Percentiles rank a stretch among this genome's conserved stretches.
These are phyloP conservation scores for Alternaria arbusti DNA, from an alignment of 2,329 filamentous ascomycete species.

Conservation along the genomic window DNA sequence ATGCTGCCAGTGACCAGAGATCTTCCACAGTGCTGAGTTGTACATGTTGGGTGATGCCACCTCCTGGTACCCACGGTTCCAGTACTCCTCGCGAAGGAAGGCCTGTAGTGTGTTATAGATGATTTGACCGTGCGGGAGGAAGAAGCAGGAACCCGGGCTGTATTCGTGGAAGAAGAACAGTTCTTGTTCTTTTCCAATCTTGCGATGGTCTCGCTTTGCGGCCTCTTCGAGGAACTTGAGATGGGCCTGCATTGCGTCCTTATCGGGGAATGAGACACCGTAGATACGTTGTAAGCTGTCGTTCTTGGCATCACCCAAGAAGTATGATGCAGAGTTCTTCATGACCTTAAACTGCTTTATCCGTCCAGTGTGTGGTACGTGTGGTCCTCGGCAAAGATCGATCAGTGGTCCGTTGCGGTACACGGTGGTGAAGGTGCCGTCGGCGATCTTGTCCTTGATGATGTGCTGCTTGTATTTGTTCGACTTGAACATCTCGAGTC, in stretches of 20 bases:
- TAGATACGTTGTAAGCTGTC: slow-evolving; percentile 97
- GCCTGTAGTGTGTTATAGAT: slow-evolving; percentile 89
- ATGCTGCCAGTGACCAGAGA: slow-evolving; percentile 89
- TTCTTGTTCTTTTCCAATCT: slow-evolving; percentile 93
- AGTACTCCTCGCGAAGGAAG: slow-evolving; percentile 86
- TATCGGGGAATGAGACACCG: slow-evolving; percentile 95
- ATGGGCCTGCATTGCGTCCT: slow-evolving; percentile 92
- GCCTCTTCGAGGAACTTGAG: slow-evolving; percentile 96
- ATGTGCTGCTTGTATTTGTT: slow-evolving; percentile 99
- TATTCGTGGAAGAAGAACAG: slow-evolving; percentile 96
- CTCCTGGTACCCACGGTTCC: slow-evolving; percentile 91
- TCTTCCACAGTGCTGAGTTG: slow-evolving; percentile 91
- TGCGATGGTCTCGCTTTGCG: slow-evolving; percentile 94
- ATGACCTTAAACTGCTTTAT: slow-evolving; percentile 95
- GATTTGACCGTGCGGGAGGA: slow-evolving; percentile 87
- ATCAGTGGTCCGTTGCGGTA: slow-evolving; percentile 94
- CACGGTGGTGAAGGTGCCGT: slow-evolving; percentile 90
- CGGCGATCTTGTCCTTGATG: slow-evolving; percentile 88
- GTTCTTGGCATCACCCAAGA: slow-evolving; percentile 90
- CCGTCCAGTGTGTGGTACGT: slow-evolving; percentile 90
- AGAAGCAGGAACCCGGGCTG: slow-evolving; percentile 93
- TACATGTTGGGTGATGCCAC: slow-evolving; percentile 97
- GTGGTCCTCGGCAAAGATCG: slow-evolving; percentile 92
- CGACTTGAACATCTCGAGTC: slow-evolving; percentile 92
- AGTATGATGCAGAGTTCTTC: slow-evolving; percentile 87